Evolutionary conservation across 306 rosid species (phyloP).

Genomic region (Ormosia emarginata): DNA sequence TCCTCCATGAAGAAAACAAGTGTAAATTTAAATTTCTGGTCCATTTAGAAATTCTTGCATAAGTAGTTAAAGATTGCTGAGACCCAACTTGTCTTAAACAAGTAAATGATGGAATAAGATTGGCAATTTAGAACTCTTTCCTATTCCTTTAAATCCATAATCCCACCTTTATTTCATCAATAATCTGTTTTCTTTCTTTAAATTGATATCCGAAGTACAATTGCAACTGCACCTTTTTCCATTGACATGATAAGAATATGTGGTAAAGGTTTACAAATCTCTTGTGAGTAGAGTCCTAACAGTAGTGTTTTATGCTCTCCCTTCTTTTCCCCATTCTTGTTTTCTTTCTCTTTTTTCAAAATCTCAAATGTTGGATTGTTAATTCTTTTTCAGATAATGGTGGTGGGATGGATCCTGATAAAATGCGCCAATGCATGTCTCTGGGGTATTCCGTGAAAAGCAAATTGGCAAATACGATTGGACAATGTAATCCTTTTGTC

Average conservation of each 20-base stretch:
- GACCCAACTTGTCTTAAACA: background rate
- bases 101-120: background rate
- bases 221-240: background rate
- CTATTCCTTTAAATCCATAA: background rate
- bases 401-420: conserved; percentile 98
- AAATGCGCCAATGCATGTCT: conserved; percentile 98
- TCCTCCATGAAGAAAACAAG: background rate
- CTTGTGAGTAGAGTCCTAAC: background rate
- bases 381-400: conserved; percentile 80
- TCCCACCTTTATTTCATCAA: background rate
- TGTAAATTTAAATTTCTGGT: background rate
- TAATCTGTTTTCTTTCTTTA: background rate
- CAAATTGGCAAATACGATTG: conserved; percentile 89
- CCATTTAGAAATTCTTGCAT: background rate
- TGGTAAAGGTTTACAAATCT: conserved; percentile 1
- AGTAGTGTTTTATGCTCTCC: background rate
- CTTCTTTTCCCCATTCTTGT: background rate
- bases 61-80: background rate
- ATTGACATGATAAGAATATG: background rate
- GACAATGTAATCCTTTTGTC: conserved; percentile 57
- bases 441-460: conserved; percentile 87
- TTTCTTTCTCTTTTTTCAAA: background rate
- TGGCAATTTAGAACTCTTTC: background rate
- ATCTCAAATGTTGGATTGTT: conserved; percentile 19
- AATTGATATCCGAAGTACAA: background rate